phyloP scores from a whole-genome alignment of 2,329 filamentous ascomycete genomes.

The Raffaelea deltoideospora region DNA sequence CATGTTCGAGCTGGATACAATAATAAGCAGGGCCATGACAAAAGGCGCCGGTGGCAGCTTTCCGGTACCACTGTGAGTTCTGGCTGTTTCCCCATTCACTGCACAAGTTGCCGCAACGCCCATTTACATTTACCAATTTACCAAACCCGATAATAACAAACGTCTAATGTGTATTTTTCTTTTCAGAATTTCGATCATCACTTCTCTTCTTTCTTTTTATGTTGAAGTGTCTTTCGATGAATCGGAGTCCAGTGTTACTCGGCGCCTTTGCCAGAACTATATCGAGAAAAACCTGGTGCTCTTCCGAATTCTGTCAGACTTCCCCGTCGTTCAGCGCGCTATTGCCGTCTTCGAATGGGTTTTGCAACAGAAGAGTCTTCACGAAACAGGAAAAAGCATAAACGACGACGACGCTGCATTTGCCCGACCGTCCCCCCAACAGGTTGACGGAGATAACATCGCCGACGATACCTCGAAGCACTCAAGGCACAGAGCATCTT shows the following conservation, averaged over 20 bases:
- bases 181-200: neutral
- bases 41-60: neutral
- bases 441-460: neutral
- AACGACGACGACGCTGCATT: neutral
- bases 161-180: neutral
- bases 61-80: neutral
- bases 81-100: neutral
- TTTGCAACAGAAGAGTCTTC: neutral
- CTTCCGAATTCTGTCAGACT: neutral
- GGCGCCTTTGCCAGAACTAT: neutral
- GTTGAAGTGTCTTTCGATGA: neutral
- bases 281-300: neutral
- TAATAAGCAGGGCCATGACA: neutral
- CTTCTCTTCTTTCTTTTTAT: neutral
- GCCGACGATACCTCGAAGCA: neutral
- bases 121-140: no score
- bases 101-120: no score
- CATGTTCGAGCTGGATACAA: constrained; percentile 1
- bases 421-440: neutral
- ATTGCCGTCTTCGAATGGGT: constrained; percentile 1
- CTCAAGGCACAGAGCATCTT: neutral
- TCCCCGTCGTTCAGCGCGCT: neutral
- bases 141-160: no score
- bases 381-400: neutral
- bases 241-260: neutral